phyloP scores from a whole-genome alignment of 176 grass and related monocot genomes.

The Alloteropsis semialata region DNA sequence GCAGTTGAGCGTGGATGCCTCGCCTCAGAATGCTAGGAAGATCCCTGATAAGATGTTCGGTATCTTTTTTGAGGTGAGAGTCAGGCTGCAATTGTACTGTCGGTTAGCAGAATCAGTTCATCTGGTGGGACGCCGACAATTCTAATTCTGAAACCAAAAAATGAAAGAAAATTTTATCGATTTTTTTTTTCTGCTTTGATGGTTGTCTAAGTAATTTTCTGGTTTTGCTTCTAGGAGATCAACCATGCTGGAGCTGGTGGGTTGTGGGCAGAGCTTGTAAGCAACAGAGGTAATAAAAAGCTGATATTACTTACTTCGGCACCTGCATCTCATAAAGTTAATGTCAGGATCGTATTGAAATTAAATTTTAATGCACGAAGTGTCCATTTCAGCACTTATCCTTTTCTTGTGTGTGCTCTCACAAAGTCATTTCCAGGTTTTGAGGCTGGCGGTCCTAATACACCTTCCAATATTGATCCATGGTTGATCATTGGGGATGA shows the following conservation, averaged over 20 bases:
- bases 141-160: background rate
- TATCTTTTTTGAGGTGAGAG: constrained; percentile 86
- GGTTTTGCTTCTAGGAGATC: constrained; percentile 60
- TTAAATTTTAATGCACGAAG: background rate
- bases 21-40: constrained; percentile 48
- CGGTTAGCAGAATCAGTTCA: background rate
- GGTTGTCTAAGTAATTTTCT: background rate
- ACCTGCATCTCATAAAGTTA: background rate
- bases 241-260: constrained; percentile 97
- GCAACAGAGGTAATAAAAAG: constrained; percentile 71
- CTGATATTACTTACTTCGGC: background rate
- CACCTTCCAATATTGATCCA: constrained; percentile 85
- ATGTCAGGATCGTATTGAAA: background rate
- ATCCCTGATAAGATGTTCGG: constrained; percentile 95
- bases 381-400: background rate
- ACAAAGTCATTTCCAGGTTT: constrained; percentile 58
- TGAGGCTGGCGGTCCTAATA: constrained; percentile 85
- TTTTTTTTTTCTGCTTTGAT: background rate
- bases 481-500: constrained; percentile 83
- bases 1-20: constrained; percentile 60
- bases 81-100: background rate
- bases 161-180: background rate
- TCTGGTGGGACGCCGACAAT: background rate
- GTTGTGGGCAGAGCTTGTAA: constrained; percentile 89
- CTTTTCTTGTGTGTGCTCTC: background rate